phyloP scores from a whole-genome alignment of 805 yeast genomes.

The Wickerhamiella hasegawae region DNA sequence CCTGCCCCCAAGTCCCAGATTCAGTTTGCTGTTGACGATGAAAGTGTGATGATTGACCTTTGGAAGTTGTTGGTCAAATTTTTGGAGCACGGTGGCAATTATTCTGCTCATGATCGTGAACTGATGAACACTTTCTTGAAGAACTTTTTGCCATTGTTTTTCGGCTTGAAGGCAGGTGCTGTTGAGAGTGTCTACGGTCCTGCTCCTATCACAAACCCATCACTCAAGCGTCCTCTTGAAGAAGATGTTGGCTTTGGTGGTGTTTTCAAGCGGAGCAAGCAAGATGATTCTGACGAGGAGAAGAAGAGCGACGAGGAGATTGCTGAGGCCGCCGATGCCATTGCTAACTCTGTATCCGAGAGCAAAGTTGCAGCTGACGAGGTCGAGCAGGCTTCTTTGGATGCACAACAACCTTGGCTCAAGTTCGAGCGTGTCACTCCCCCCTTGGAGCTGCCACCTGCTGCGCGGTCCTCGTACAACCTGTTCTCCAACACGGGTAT shows the following conservation, averaged over 20 bases:
- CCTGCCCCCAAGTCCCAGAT: conserved; percentile 73
- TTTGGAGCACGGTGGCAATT: conserved; percentile 51
- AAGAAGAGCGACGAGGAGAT: conserved; percentile 2
- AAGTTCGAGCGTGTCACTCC: conserved; percentile 13
- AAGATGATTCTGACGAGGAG: conserved; percentile 2
- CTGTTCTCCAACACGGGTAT: conserved; percentile 78
- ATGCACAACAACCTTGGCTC: conserved; percentile 13
- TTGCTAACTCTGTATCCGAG: conserved; percentile 3
- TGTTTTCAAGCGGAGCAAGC: conserved; percentile 28
- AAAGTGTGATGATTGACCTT: conserved; percentile 58
- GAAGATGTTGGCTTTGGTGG: conserved; percentile 35
- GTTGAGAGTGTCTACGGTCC: neutral
- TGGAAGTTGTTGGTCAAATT: conserved; percentile 49
- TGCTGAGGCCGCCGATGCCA: conserved; percentile 3
- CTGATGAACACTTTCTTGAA: conserved; percentile 54
- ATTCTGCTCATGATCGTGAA: conserved; percentile 69
- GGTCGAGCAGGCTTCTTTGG: conserved; percentile 6
- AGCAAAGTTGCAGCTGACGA: conserved; percentile 4
- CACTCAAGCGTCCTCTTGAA: conserved; percentile 11
- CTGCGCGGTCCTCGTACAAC: conserved; percentile 38
- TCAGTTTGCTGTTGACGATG: conserved; percentile 47
- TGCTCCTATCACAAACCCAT: conserved; percentile 1
- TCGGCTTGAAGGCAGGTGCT: conserved; percentile 25
- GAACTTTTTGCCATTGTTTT: conserved; percentile 57
- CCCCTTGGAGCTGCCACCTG: conserved; percentile 12